Percentiles rank a stretch among this genome's conserved stretches.
Evolutionary conservation across 805 yeast species (phyloP).

Genomic region (Candida golubevii): DNA sequence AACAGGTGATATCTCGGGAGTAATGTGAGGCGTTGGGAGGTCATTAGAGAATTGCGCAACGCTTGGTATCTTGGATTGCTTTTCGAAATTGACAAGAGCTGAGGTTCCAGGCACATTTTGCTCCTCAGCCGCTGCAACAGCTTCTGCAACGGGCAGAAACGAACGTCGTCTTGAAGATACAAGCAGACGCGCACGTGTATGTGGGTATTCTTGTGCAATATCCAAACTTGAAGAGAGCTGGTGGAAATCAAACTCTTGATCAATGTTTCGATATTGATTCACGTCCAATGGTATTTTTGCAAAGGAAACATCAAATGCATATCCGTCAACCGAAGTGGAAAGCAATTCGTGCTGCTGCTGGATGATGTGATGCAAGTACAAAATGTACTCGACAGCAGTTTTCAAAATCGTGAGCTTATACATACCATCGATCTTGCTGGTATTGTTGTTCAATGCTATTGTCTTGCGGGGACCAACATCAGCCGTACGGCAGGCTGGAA

Average conservation of each 20-base stretch:
- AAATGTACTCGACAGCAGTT: constrained; percentile 77
- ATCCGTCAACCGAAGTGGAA: constrained; percentile 19
- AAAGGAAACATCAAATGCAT: constrained; percentile 44
- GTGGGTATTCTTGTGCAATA: not conserved
- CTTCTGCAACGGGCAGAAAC: constrained; percentile 1
- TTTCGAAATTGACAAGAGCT: too few relatives aligned
- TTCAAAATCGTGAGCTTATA: constrained; percentile 77
- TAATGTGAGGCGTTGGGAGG: constrained; percentile 34
- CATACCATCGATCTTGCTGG: constrained; percentile 55
- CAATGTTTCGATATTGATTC: constrained; percentile 56
- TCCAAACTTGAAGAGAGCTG: constrained; percentile 15
- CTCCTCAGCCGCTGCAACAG: not conserved
- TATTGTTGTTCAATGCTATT: constrained; percentile 18
- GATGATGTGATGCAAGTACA: constrained; percentile 60
- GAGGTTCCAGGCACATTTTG: not conserved
- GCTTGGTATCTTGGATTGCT: too few relatives aligned
- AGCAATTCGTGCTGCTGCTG: constrained; percentile 47
- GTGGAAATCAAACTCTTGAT: constrained; percentile 50
- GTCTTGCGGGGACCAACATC: constrained; percentile 14
- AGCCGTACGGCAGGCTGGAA: constrained; percentile 71
- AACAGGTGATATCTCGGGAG: constrained; percentile 36
- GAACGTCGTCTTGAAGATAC: not conserved
- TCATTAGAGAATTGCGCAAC: not conserved
- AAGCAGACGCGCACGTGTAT: not conserved
- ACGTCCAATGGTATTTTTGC: constrained; percentile 54